Evolutionary conservation across 1,284 basidiomycete genomes (phyloP).

Genomic region (Veloboletus limbatus): DNA sequence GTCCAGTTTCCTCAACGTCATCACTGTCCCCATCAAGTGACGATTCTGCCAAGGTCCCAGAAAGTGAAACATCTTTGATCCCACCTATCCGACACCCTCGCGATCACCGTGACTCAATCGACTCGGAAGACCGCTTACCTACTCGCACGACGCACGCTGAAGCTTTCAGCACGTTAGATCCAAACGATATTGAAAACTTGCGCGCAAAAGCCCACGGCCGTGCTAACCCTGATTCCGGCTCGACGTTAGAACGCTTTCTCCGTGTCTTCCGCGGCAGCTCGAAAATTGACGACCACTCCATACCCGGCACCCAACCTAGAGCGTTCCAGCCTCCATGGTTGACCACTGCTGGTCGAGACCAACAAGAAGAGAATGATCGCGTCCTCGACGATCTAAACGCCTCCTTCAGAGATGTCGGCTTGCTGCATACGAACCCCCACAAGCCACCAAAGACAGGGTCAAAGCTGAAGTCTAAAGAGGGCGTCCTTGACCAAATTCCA

Average conservation of each 20-base stretch:
- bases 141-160: constrained; percentile 68
- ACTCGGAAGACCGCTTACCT: constrained; percentile 35
- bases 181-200: constrained; percentile 52
- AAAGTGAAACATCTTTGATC: constrained; percentile 11
- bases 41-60: constrained; percentile 7
- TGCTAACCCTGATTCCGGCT: constrained; percentile 19
- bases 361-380: constrained; percentile 63
- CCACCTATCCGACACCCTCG: constrained; percentile 11
- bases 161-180: constrained; percentile 68
- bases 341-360: constrained; percentile 55
- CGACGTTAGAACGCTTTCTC: constrained; percentile 24
- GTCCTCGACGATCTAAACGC: constrained; percentile 67
- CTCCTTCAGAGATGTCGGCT: constrained; percentile 74
- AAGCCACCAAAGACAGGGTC: constrained; percentile 26
- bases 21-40: constrained; percentile 8
- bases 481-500: constrained; percentile 63
- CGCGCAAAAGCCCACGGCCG: constrained; percentile 31
- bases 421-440: constrained; percentile 57
- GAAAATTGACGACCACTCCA: constrained; percentile 23
- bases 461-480: constrained; percentile 27
- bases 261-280: constrained; percentile 21
- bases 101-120: constrained; percentile 32
- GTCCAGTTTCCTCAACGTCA: constrained; percentile 24
- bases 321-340: constrained; percentile 68
- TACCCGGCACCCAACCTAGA: constrained; percentile 34